phyloP scores from a whole-genome alignment of 2,329 filamentous ascomycete species.

The Herpotrichia juniperi region DNA sequence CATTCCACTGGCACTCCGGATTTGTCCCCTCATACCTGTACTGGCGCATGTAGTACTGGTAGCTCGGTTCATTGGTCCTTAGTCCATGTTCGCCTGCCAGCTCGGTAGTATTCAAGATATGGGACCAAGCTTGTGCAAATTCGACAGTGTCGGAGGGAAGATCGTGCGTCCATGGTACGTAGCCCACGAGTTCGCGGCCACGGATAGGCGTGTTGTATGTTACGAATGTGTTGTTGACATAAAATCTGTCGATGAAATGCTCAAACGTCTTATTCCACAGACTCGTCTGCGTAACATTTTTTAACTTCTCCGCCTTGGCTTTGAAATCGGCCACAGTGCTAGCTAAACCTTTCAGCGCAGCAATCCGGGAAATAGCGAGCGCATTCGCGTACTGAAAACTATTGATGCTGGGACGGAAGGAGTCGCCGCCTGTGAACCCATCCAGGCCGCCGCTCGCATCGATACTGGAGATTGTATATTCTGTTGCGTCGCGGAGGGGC shows the following conservation, averaged over 20 bases:
- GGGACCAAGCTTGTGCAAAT: constrained; percentile 47
- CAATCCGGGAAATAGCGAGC: constrained; percentile 48
- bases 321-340: constrained; percentile 19
- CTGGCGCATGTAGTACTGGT: constrained; percentile 54
- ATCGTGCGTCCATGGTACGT: constrained; percentile 52
- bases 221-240: constrained; percentile 48
- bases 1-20: constrained; percentile 55
- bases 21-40: constrained; percentile 47
- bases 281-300: constrained; percentile 44
- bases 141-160: constrained; percentile 47
- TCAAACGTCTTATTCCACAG: constrained; percentile 53
- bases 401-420: constrained; percentile 54
- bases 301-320: constrained; percentile 41
- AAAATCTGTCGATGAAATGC: constrained; percentile 53
- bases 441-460: constrained; percentile 49
- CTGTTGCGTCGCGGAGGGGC: constrained; percentile 51
- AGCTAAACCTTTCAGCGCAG: constrained; percentile 33
- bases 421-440: constrained; percentile 49
- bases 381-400: constrained; percentile 54
- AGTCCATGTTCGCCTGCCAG: constrained; percentile 46
- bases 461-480: constrained; percentile 54
- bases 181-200: constrained; percentile 52
- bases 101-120: constrained; percentile 42
- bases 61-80: constrained; percentile 52
- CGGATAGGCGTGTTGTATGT: constrained; percentile 50